These are phyloP conservation scores for Olyra latifolia DNA, from an alignment of 176 grass and related monocot genomes.

Conservation along the genomic window DNA sequence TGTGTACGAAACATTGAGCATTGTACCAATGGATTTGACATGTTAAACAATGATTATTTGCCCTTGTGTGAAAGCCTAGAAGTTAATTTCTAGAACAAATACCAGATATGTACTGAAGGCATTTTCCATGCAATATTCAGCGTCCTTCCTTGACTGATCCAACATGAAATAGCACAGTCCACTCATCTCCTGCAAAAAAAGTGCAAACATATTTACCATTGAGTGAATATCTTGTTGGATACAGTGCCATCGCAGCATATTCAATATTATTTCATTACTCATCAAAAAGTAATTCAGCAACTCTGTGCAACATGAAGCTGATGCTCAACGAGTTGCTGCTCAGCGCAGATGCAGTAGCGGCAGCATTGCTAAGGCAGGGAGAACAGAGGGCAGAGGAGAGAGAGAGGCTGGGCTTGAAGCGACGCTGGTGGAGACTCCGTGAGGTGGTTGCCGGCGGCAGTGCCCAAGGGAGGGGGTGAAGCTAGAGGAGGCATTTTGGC, in stretches of 20 bases:
- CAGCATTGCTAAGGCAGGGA: too few relatives aligned
- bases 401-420: too few relatives aligned
- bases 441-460: too few relatives aligned
- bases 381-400: too few relatives aligned
- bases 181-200: conserved; percentile 89
- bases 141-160: conserved; percentile 97
- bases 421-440: too few relatives aligned
- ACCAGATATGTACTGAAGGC: conserved; percentile 91
- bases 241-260: not conserved
- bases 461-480: too few relatives aligned
- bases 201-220: conserved; percentile 27
- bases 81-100: conserved; percentile 33
- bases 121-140: conserved; percentile 98
- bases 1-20: conserved; percentile 1
- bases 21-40: not conserved
- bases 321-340: too few relatives aligned
- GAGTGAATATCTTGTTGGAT: conserved; percentile 19
- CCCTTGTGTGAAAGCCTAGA: conserved; percentile 20
- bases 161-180: conserved; percentile 95
- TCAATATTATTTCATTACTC: conserved; percentile 17
- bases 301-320: not conserved
- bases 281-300: conserved; percentile 14
- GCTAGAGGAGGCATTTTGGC: too few relatives aligned
- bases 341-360: too few relatives aligned
- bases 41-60: conserved; percentile 12